A percentile compares a stretch with the other conserved stretches of the same genome.
Evolutionary conservation across 352 stramenopile species (phyloP).

Genomic region (Phytophthora tubulina): DNA sequence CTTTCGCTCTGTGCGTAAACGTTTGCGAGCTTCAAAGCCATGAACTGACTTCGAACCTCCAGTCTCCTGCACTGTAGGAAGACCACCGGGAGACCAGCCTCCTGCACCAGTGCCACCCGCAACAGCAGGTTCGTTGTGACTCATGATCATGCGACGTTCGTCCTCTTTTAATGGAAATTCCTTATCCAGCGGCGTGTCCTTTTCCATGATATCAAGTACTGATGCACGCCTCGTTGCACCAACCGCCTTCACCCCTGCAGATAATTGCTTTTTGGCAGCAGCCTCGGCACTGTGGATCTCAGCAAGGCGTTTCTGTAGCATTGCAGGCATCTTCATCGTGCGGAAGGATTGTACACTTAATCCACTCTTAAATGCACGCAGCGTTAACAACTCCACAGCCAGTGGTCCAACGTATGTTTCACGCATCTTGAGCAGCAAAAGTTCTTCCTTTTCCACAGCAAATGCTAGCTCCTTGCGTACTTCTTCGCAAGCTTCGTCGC

Average conservation of each 20-base stretch:
- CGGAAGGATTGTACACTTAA: conserved; percentile 82
- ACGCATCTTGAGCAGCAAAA: conserved; percentile 88
- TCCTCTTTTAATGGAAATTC: conserved; percentile 72
- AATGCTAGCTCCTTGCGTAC: conserved; percentile 88
- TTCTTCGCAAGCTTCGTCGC: conserved; percentile 89
- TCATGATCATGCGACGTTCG: conserved; percentile 59
- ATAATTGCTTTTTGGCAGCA: conserved; percentile 27
- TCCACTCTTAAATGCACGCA: conserved; percentile 72
- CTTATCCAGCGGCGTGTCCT: conserved; percentile 53
- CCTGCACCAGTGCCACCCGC: conserved; percentile 11
- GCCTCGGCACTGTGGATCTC: conserved; percentile 66
- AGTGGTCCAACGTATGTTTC: conserved; percentile 78
- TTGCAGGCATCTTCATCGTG: conserved; percentile 79
- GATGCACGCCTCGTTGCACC: conserved; percentile 36
- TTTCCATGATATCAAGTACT: conserved; percentile 79
- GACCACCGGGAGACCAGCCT: conserved; percentile 17
- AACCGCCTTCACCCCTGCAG: neutral
- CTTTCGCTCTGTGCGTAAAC: conserved; percentile 77
- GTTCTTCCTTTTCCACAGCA: conserved; percentile 78
- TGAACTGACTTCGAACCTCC: conserved; percentile 51
- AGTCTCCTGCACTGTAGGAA: conserved; percentile 7
- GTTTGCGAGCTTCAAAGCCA: conserved; percentile 87
- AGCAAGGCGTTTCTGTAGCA: conserved; percentile 70
- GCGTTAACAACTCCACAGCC: conserved; percentile 79
- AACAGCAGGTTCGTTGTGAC: conserved; percentile 22